Conservation (phyloP, 768 basidiomycete species). For the Plicaturopsis crispa region DNA sequence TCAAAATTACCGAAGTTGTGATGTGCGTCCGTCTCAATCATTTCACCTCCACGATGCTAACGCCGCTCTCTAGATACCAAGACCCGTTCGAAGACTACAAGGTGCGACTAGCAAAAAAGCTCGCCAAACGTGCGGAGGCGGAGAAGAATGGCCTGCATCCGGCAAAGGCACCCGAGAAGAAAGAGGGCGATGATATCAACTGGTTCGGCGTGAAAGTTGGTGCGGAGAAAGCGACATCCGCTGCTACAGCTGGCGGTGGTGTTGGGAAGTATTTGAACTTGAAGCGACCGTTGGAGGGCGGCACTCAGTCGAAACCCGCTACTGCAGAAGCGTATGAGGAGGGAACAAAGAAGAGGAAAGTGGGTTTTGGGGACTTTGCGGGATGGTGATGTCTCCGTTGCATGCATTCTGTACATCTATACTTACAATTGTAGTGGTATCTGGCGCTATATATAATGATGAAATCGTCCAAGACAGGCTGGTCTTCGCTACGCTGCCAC, state of each 20-base stretch:
- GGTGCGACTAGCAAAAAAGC: conserved; percentile 68
- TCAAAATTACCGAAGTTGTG: conserved; percentile 78
- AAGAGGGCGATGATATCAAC: conserved; percentile 62
- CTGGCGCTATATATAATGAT: too few species aligned
- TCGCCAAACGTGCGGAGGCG: conserved; percentile 34
- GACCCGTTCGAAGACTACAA: conserved; percentile 97
- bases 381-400: conserved; percentile 60
- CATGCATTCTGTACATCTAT: too few species aligned
- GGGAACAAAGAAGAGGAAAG: conserved; percentile 79
- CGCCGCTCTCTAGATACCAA: conserved; percentile 51
- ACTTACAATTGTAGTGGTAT: too few species aligned
- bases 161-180: conserved; percentile 32
- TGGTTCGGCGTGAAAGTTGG: conserved; percentile 91
- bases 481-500: conserved; percentile 16
- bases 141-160: too few species aligned
- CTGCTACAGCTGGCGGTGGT: conserved; percentile 32
- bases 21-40: conserved; percentile 48
- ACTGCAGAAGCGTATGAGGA: too few species aligned
- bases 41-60: neutral
- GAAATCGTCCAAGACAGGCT: too few species aligned
- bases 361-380: conserved; percentile 90
- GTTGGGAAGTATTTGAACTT: conserved; percentile 77
- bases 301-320: too few species aligned
- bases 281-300: conserved; percentile 35
- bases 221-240: conserved; percentile 24